phyloP scores from a whole-genome alignment of 2,329 filamentous ascomycete species.

The Thielaviopsis punctulata region DNA sequence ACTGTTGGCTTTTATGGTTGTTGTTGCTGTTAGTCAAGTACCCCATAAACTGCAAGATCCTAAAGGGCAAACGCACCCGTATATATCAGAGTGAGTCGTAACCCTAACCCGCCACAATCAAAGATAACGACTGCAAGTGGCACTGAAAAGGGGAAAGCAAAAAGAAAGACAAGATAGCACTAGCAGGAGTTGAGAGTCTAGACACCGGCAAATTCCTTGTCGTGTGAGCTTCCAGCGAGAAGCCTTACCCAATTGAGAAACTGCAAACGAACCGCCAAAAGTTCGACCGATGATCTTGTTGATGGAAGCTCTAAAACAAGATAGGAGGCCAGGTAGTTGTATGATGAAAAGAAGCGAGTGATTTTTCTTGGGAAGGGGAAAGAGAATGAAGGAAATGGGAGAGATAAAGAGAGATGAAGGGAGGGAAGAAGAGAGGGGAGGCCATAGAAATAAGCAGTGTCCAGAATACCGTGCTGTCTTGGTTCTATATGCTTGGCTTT shows the following conservation, averaged over 20 bases:
- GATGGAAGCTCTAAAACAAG: too few relatives aligned
- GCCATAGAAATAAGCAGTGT: neutral
- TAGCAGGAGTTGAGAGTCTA: too few relatives aligned
- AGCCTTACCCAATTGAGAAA: neutral
- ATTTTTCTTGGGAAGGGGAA: too few relatives aligned
- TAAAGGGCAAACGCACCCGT: too few relatives aligned
- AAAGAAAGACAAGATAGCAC: too few relatives aligned
- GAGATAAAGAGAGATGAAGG: neutral
- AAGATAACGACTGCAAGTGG: neutral
- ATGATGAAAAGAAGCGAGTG: neutral
- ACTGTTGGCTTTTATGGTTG: neutral
- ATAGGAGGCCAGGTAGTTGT: neutral
- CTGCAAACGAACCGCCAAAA: neutral
- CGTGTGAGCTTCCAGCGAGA: neutral
- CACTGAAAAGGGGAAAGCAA: neutral
- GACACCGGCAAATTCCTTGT: neutral
- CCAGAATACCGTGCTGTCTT: too few relatives aligned
- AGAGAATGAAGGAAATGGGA: neutral
- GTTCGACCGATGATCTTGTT: too few relatives aligned
- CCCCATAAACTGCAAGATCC: too few relatives aligned
- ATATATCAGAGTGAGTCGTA: too few relatives aligned
- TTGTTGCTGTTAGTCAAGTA: neutral
- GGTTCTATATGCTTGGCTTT: too few relatives aligned
- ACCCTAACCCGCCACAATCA: too few relatives aligned
- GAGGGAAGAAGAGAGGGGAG: neutral